A percentile compares a stretch with the other conserved stretches of the same genome.
Evolutionary conservation across 2,329 filamentous ascomycete species (phyloP).

Genomic region (Trichoderma guizhouense): DNA sequence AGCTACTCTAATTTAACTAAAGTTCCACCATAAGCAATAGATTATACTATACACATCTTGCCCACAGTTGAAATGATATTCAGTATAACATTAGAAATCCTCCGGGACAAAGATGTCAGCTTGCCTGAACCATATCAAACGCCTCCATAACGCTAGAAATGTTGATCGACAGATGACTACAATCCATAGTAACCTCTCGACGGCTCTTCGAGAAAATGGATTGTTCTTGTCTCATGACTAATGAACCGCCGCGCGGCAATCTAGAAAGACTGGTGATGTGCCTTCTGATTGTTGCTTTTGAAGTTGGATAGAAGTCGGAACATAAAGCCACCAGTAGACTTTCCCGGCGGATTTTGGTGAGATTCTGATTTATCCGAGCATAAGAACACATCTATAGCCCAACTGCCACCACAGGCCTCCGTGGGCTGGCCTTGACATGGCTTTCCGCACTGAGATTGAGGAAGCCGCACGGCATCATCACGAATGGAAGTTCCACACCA

Average conservation of each 20-base stretch:
- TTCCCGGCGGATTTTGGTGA: neutral
- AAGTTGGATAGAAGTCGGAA: slow-evolving; percentile 4
- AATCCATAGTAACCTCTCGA: neutral
- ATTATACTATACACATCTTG: neutral
- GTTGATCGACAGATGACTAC: too few species aligned
- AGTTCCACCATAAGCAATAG: neutral
- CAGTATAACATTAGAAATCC: neutral
- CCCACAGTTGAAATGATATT: neutral
- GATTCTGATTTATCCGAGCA: neutral
- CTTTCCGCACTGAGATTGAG: slow-evolving; percentile 25
- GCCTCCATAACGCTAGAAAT: neutral
- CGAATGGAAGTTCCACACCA: slow-evolving; percentile 43
- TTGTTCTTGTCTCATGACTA: neutral
- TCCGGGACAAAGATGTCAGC: neutral
- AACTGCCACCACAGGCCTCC: slow-evolving; percentile 25
- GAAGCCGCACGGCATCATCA: slow-evolving; percentile 24
- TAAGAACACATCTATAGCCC: slow-evolving; percentile 26
- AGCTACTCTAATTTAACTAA: neutral
- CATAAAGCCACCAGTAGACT: neutral
- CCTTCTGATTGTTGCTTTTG: neutral
- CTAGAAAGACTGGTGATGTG: neutral
- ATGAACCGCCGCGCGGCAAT: neutral
- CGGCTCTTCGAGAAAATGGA: neutral
- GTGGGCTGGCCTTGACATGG: slow-evolving; percentile 22
- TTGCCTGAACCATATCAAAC: neutral